Evolutionary conservation across 2,329 filamentous ascomycete species (phyloP).

Genomic region (Colletotrichum sp.): DNA sequence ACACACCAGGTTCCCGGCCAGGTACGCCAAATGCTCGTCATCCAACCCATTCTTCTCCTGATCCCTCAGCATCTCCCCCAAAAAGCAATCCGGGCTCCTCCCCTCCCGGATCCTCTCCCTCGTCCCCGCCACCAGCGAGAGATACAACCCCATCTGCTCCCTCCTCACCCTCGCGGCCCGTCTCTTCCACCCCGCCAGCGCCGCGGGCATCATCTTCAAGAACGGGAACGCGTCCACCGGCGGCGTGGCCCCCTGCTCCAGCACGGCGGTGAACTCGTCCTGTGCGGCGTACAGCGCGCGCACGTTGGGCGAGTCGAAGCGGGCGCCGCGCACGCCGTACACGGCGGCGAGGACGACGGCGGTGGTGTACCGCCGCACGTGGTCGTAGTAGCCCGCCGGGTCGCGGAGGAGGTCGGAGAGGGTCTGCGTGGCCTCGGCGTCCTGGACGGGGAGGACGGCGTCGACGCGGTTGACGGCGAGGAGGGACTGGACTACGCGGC

Average conservation of each 20-base stretch:
- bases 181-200: not conserved
- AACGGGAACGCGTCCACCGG: conserved; percentile 28
- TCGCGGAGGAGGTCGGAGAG: not conserved
- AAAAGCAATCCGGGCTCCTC: not conserved
- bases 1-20: not conserved
- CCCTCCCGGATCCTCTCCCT: not conserved
- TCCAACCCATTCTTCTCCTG: conserved; percentile 17
- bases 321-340: conserved; percentile 13
- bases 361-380: not conserved
- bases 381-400: not conserved
- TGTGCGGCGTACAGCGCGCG: conserved; percentile 27
- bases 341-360: not conserved
- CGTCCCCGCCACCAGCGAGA: not conserved
- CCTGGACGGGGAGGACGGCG: not conserved
- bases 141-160: not conserved
- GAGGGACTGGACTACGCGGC: not conserved
- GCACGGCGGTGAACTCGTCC: conserved; percentile 24
- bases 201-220: conserved; percentile 5
- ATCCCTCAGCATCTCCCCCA: not conserved
- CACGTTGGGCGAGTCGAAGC: conserved; percentile 4
- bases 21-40: conserved; percentile 25
- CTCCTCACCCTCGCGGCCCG: not conserved
- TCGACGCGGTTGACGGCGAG: not conserved
- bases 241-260: conserved; percentile 28
- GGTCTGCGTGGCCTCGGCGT: not conserved